A percentile compares a stretch with the other conserved stretches of the same genome.
Evolutionary conservation across 192 early-diverging fungal genomes (phyloP).

Genomic region (Chytriomyces confervae): DNA sequence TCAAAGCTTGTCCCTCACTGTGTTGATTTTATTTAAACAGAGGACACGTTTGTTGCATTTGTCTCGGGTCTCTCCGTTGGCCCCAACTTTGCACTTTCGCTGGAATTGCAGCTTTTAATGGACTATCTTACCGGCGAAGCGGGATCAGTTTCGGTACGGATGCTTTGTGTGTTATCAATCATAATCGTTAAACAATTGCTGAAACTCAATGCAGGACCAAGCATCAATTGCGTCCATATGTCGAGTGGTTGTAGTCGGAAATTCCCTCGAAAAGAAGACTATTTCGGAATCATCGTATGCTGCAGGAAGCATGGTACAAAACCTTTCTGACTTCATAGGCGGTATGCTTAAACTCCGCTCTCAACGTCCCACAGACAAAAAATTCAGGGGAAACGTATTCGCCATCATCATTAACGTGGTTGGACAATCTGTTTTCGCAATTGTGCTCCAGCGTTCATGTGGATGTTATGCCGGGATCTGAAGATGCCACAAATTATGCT

Average conservation of each 20-base stretch:
- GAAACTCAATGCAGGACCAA: constrained; percentile 58
- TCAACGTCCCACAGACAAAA: background rate
- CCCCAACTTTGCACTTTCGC: constrained; percentile 46
- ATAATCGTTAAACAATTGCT: background rate
- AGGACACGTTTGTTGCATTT: constrained; percentile 75
- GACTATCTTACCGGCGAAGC: constrained; percentile 83
- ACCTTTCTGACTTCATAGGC: constrained; percentile 60
- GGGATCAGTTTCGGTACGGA: constrained; percentile 57
- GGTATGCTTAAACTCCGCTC: constrained; percentile 42
- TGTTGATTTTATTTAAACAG: background rate
- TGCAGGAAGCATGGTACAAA: constrained; percentile 26
- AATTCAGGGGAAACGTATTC: constrained; percentile 28
- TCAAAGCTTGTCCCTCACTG: background rate
- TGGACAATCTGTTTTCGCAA: constrained; percentile 73
- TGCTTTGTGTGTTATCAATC: background rate
- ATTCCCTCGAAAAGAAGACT: constrained; percentile 57
- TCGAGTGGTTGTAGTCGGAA: constrained; percentile 79
- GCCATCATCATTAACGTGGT: constrained; percentile 44
- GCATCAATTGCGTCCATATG: constrained; percentile 60
- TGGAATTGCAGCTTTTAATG: constrained; percentile 73
- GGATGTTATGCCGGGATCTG: constrained; percentile 80
- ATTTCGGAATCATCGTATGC: constrained; percentile 5
- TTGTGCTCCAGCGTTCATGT: constrained; percentile 69
- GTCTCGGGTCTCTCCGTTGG: constrained; percentile 82
- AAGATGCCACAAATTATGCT: constrained; percentile 77